These are phyloP conservation scores for Fraxinus xanthoxyloides DNA, from an alignment of 305 asterid genomes.

Conservation along the genomic window DNA sequence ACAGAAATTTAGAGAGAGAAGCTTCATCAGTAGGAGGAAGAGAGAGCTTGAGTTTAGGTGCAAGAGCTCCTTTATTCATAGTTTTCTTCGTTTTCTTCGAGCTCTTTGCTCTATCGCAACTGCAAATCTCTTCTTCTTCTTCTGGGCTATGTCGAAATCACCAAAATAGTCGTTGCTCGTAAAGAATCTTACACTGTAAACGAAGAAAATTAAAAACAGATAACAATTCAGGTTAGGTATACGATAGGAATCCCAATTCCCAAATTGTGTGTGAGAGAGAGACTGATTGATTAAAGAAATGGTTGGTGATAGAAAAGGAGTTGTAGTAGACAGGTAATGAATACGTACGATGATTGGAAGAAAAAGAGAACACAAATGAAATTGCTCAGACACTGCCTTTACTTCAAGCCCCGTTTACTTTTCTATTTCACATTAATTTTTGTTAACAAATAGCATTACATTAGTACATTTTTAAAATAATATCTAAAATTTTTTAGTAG, in stretches of 20 bases:
- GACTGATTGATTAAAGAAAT: constrained; percentile 5
- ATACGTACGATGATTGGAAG: not conserved
- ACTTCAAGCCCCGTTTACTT: constrained; percentile 16
- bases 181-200: not conserved
- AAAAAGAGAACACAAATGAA: constrained; percentile 10
- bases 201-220: constrained; percentile 6
- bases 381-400: constrained; percentile 8
- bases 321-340: not conserved
- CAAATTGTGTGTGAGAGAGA: constrained; percentile 4
- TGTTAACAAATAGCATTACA: not conserved
- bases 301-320: constrained; percentile 20
- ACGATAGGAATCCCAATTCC: not conserved
- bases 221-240: constrained; percentile 28
- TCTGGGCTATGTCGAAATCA: constrained; percentile 22
- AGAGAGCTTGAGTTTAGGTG: constrained; percentile 59
- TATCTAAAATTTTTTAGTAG: not conserved
- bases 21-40: constrained; percentile 74
- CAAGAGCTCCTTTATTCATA: constrained; percentile 68
- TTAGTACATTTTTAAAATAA: not conserved
- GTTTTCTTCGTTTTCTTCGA: not conserved
- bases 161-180: not conserved
- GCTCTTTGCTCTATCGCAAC: not conserved
- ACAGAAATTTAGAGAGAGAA: constrained; percentile 74
- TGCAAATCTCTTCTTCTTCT: constrained; percentile 2
- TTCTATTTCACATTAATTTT: not conserved